Base-by-base conservation (phyloP, 805 yeast species). In the Nakazawaea siamensis region DNA sequence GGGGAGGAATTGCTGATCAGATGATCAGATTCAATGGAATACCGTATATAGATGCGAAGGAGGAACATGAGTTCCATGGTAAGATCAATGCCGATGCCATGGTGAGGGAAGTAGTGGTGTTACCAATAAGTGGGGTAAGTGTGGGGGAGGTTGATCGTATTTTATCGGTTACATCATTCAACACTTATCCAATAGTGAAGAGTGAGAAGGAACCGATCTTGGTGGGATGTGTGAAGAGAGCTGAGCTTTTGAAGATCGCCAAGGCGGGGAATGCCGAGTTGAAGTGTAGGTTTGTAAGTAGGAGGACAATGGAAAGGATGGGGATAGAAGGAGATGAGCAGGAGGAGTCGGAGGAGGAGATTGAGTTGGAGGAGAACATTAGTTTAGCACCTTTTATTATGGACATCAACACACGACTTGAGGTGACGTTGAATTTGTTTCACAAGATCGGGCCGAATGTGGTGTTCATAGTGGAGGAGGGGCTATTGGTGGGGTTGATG, bases 1-100 rank as follows among this genome's bases (percentile, higher is more conserved):
- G 76, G 0, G 98, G 97, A 1, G 98, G 97, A 1, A 90, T 92
- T 41, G 96, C 98, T 0, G 98, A 92, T 52, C 94, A 86, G 55
- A 88, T 88, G 84, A 87, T 94, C 42, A 60, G 64, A 26, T 82
- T 84, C 48, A 88, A 87, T 57, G 96, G 96, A 0, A 66, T 84
- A 31, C 98, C 99, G 0, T 73, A 73, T 39, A 67, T 90, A 18
- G 87, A 73, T 50, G 62, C 76, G 10, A 80, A 80, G 47, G 88
- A 80, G 43, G 85, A 79, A 29, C 76, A 70, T 41, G 60, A 60
- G 13, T 76, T 79, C 48, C 73, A 69, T 24, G 57, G 48, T 29
- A 52, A 55, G 1, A 72, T 71, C 0, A 29, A 21, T 18, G 55
- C 60, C 8, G 81, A 72, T 33, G 73, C 90, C 4, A 85, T 87